These are phyloP conservation scores for Solanum hybrid DNA, from an alignment of 305 asterid genomes.

Conservation along the genomic window DNA sequence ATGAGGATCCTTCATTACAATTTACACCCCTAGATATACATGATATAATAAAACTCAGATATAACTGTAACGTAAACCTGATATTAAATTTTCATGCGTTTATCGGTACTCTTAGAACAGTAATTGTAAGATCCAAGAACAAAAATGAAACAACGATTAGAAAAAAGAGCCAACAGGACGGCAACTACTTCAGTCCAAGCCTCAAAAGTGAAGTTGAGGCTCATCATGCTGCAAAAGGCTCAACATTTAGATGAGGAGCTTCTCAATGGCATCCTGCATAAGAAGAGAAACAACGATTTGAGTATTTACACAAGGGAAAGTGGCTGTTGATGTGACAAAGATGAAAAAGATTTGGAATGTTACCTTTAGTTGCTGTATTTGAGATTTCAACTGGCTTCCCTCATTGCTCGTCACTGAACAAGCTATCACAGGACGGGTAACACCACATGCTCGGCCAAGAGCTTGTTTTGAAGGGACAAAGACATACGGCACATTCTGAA, in stretches of 20 bases:
- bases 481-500: conserved; percentile 37
- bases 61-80: not conserved
- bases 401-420: conserved; percentile 34
- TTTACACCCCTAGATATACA: not conserved
- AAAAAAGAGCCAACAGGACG: not conserved
- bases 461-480: conserved; percentile 44
- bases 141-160: not conserved
- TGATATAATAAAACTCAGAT: not conserved
- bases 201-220: conserved; percentile 24
- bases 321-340: not conserved
- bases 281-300: not conserved
- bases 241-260: conserved; percentile 43
- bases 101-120: not conserved
- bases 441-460: conserved; percentile 47
- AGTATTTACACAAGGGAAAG: not conserved
- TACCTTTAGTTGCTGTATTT: conserved; percentile 32
- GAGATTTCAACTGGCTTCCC: conserved; percentile 30
- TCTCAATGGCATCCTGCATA: conserved; percentile 58
- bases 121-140: not conserved
- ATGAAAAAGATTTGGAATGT: not conserved
- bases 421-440: conserved; percentile 42
- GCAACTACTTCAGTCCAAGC: conserved; percentile 40
- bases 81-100: not conserved
- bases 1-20: not conserved
- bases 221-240: conserved; percentile 32